Evolutionary conservation across 257 asterid genomes (phyloP).

Genomic region (Petunia secreta): DNA sequence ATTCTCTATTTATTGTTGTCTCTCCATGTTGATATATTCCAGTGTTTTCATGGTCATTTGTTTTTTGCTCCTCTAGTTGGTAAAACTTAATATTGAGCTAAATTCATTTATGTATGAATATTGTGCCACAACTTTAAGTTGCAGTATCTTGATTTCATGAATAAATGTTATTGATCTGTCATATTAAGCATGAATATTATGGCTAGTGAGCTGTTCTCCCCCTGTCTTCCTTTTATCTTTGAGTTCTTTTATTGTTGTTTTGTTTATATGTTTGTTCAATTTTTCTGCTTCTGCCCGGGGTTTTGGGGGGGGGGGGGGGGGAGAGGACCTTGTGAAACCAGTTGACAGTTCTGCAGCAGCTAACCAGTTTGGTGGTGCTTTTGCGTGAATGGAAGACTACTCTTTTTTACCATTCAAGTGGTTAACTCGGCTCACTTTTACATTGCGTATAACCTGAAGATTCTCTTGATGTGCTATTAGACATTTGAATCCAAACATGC

Average conservation of each 20-base stretch:
- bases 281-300: background rate
- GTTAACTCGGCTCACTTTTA: constrained; percentile 1
- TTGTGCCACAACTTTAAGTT: background rate
- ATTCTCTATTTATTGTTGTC: background rate
- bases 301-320: background rate
- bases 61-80: background rate
- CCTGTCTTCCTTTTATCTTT: background rate
- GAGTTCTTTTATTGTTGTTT: constrained; percentile 9
- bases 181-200: background rate
- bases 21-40: constrained; percentile 12
- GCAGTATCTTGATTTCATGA: constrained; percentile 9
- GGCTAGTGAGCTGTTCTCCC: background rate
- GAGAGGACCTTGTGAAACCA: background rate
- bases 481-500: background rate
- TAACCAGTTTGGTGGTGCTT: constrained; percentile 8
- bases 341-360: constrained; percentile 21
- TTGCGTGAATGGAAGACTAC: background rate
- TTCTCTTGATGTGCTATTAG: background rate
- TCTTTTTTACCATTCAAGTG: constrained; percentile 7
- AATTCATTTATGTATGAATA: background rate
- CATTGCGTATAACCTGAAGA: background rate
- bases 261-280: background rate
- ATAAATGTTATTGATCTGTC: constrained; percentile 17
- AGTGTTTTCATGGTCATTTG: background rate
- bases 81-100: constrained; percentile 1